Evolutionary conservation across 192 early-diverging fungal species (phyloP).

Genomic region (Coemansia erecta): DNA sequence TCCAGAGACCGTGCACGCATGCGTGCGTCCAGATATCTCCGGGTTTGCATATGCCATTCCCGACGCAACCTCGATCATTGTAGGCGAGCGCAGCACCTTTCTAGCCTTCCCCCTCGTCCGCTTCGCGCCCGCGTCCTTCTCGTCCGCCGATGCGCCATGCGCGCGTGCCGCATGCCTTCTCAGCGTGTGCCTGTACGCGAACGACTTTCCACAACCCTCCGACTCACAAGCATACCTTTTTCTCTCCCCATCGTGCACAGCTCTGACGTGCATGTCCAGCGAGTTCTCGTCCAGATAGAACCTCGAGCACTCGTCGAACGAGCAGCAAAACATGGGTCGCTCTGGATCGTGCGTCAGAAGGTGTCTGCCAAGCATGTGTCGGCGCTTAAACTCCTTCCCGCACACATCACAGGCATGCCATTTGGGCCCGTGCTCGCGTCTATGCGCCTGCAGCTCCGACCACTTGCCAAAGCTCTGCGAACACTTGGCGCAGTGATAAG

Average conservation of each 20-base stretch:
- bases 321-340: constrained; percentile 30
- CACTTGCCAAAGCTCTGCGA: constrained; percentile 37
- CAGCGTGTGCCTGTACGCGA: constrained; percentile 30
- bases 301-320: constrained; percentile 35
- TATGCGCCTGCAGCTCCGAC: constrained; percentile 50
- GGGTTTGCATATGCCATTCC: constrained; percentile 47
- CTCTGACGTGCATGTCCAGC: constrained; percentile 25
- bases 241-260: constrained; percentile 26
- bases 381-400: constrained; percentile 21
- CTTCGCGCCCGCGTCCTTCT: background rate
- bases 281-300: constrained; percentile 35
- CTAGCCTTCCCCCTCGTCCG: background rate
- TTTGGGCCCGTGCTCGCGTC: constrained; percentile 22
- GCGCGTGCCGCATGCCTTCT: constrained; percentile 16
- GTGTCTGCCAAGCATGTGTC: constrained; percentile 30
- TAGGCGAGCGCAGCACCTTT: constrained; percentile 6
- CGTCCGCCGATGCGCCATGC: background rate
- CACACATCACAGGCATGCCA: constrained; percentile 30
- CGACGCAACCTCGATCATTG: constrained; percentile 31
- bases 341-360: constrained; percentile 32
- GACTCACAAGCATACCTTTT: constrained; percentile 26
- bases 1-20: constrained; percentile 20
- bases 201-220: constrained; percentile 21
- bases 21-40: constrained; percentile 25
- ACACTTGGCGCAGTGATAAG: constrained; percentile 49